Percentiles rank a stretch among this genome's conserved stretches.
Conservation (phyloP, 768 basidiomycete genomes). For the Pisolithus orientalis region DNA sequence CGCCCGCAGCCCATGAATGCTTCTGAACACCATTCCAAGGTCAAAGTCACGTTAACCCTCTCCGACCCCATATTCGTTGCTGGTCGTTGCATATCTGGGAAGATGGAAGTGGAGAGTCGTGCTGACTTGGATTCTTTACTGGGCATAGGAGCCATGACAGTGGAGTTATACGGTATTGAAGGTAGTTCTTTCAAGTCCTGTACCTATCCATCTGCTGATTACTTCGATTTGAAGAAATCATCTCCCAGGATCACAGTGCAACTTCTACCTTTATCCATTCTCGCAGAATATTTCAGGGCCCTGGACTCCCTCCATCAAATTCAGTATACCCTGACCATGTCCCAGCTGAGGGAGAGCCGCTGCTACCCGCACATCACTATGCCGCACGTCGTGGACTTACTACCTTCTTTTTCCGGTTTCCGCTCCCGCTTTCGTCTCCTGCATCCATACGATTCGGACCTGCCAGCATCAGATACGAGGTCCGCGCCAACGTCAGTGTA, state of each 20-base stretch:
- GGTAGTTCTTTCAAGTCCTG: slow-evolving; percentile 30
- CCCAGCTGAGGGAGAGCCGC: slow-evolving; percentile 49
- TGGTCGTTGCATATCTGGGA: slow-evolving; percentile 61
- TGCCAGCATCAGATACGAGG: slow-evolving; percentile 66
- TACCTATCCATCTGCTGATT: not conserved
- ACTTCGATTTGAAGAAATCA: slow-evolving; percentile 46
- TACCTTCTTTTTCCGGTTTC: slow-evolving; percentile 77
- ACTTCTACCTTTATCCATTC: slow-evolving; percentile 71
- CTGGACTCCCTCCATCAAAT: slow-evolving; percentile 77
- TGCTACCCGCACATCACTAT: slow-evolving; percentile 59
- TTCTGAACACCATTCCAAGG: slow-evolving; percentile 70
- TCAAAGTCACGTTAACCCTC: slow-evolving; percentile 59
- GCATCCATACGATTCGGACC: slow-evolving; percentile 66
- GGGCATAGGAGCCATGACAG: slow-evolving; percentile 69
- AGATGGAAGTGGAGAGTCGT: slow-evolving; percentile 74
- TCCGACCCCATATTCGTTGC: slow-evolving; percentile 59
- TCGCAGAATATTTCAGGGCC: slow-evolving; percentile 72
- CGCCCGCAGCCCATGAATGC: slow-evolving; percentile 72
- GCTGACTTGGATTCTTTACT: slow-evolving; percentile 58
- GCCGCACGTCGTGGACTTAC: slow-evolving; percentile 72
- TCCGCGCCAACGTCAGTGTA: slow-evolving; percentile 66
- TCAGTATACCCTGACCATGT: slow-evolving; percentile 56
- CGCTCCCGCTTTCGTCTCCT: slow-evolving; percentile 60
- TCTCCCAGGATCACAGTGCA: slow-evolving; percentile 74
- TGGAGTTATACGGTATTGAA: slow-evolving; percentile 71